Base-by-base conservation (phyloP, 768 basidiomycete genomes). In the Collybia nuda region DNA sequence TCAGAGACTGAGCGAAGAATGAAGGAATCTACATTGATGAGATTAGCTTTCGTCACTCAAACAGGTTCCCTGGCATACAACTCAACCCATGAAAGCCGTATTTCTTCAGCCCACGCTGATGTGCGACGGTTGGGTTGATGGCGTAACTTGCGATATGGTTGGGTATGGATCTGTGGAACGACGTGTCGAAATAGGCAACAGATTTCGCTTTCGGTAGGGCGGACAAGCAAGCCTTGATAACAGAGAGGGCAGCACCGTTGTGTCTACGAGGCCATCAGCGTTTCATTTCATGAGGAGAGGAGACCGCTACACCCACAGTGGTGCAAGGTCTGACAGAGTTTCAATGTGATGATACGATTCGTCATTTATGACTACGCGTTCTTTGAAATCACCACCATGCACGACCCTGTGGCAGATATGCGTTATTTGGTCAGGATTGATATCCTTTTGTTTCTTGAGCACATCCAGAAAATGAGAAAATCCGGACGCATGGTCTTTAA, bases 41-140 rank as follows among this genome's bases (percentile, higher is more conserved):
- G 32, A 32, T 32, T 4, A 32, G 32, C 14, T 32, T 32, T 32
- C 32, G 14, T 14, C 2, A 32, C 9, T 9, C 6, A 14, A 32
- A 32, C 3, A 5, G 3, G 14, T 32, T 32, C 32, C 9, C 14
- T 32, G 12, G 9, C 32, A 3, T 53, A 81, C 86, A 89, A 57
- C 85, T 86, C 57, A 93, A 63, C 2, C 94, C 94, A 59, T 97
- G 94, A 66, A 94, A 94, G 15, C 94, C 94, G 61, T 95, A 96
- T 67, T 93, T 94, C 63, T 82, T 83, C 40, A 96, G 74, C 0
- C 88, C 87, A 40, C 83, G 81, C 39, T 80, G 69, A 35, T 72
- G 72, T 0, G 88, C 82, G 39, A 87, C 69, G 7, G 69, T 62
- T 56, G 80, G 86, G 54, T 86, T 71, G 46, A 96, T 85, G 0